Percentiles rank a stretch among this genome's conserved stretches.
These are phyloP conservation scores for Neurospora sublineolata DNA, from an alignment of 495 filamentous ascomycete genomes.

Conservation along the genomic window DNA sequence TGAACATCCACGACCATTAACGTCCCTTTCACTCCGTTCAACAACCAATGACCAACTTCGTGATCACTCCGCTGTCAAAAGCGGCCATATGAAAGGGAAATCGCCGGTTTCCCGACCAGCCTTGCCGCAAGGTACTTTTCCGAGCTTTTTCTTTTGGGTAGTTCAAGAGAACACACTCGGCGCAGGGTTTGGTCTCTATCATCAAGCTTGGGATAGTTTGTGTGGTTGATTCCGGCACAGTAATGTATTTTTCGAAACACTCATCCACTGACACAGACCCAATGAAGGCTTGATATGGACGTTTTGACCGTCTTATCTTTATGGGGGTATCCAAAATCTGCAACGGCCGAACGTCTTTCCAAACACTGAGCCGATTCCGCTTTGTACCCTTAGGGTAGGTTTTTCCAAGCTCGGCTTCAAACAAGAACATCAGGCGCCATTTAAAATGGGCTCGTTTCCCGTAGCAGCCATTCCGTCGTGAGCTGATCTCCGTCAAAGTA, in stretches of 20 bases:
- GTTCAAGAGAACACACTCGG: too few species aligned
- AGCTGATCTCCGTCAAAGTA: slow-evolving; percentile 64
- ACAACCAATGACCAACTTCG: neutral
- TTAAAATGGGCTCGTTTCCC: slow-evolving; percentile 58
- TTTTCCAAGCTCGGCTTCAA: neutral
- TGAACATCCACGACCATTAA: neutral
- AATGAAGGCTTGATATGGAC: neutral
- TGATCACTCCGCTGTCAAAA: neutral
- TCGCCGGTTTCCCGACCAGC: neutral
- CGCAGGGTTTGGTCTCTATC: too few species aligned
- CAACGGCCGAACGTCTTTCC: neutral
- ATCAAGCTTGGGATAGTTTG: too few species aligned
- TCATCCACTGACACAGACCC: neutral
- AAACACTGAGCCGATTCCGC: neutral
- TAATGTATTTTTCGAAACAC: neutral
- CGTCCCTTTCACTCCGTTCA: neutral
- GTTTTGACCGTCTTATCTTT: neutral
- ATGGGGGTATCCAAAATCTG: neutral
- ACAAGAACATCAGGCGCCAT: neutral
- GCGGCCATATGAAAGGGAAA: neutral
- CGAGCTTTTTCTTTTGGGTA: too few species aligned
- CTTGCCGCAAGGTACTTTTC: neutral
- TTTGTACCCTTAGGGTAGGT: neutral
- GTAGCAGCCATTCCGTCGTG: slow-evolving; percentile 68
- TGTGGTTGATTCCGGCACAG: too few species aligned